Percentiles rank a stretch among this genome's conserved stretches.
phyloP scores from a whole-genome alignment of 2,329 filamentous ascomycete genomes.

The Dryadomyces quercus-mongolicae region DNA sequence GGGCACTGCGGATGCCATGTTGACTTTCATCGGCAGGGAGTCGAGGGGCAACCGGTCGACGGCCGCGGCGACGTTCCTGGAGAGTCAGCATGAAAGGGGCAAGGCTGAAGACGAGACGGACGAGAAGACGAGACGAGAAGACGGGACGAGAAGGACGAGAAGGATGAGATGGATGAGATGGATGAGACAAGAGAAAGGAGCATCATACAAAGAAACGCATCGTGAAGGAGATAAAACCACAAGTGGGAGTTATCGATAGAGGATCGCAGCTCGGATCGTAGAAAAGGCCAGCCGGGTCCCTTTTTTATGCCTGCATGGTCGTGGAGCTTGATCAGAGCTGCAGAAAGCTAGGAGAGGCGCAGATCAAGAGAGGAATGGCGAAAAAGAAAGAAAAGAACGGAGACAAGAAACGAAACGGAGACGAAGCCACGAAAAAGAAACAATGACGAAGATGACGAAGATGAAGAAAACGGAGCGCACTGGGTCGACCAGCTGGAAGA shows the following conservation, averaged over 20 bases:
- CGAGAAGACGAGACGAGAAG: not conserved
- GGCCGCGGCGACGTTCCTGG: slow-evolving; percentile 2
- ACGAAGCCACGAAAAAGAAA: too few species aligned
- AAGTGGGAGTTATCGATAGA: not conserved
- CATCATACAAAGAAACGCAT: not conserved
- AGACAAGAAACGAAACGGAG: too few species aligned
- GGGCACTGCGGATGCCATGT: slow-evolving; percentile 2
- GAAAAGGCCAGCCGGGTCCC: too few species aligned
- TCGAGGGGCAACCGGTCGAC: not conserved
- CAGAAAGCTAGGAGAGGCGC: not conserved
- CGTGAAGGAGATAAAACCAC: too few species aligned
- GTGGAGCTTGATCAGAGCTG: not conserved
- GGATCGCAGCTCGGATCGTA: too few species aligned
- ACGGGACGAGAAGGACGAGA: not conserved
- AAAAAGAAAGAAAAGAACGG: too few species aligned
- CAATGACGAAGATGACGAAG: not conserved
- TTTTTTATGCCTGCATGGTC: not conserved
- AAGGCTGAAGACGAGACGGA: not conserved
- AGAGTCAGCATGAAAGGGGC: not conserved
- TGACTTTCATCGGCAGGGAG: not conserved
- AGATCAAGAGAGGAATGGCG: too few species aligned
- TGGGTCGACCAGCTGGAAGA: too few species aligned
- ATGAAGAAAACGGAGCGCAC: too few species aligned
- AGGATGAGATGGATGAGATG: not conserved
- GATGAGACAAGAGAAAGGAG: not conserved